Evolutionary conservation across 2,329 filamentous ascomycete species (phyloP).

Genomic region (Bipolaris bicolor): DNA sequence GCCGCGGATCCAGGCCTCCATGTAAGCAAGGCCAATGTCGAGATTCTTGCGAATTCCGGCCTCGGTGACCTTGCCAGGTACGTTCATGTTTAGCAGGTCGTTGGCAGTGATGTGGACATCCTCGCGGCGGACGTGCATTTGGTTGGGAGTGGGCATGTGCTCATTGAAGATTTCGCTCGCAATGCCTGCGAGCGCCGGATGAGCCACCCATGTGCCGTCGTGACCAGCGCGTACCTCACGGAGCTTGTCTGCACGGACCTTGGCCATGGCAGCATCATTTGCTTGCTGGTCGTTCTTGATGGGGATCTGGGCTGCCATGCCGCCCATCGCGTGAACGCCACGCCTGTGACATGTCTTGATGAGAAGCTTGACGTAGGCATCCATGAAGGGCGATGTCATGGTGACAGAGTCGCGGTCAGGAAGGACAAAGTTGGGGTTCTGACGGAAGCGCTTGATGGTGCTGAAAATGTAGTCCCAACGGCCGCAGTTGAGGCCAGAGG

Average conservation of each 20-base stretch:
- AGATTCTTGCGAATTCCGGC: slow-evolving; percentile 97
- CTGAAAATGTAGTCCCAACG: slow-evolving; percentile 99
- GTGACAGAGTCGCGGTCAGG: slow-evolving; percentile 90
- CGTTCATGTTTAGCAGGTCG: slow-evolving; percentile 97
- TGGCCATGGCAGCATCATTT: slow-evolving; percentile 94
- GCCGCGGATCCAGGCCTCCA: slow-evolving; percentile 97
- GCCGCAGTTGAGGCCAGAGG: slow-evolving; percentile 94
- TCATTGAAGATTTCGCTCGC: slow-evolving; percentile 95
- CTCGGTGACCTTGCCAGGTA: slow-evolving; percentile 89
- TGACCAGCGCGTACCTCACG: slow-evolving; percentile 94
- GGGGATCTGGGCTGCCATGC: slow-evolving; percentile 98
- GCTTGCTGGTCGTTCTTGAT: slow-evolving; percentile 93
- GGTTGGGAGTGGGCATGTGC: slow-evolving; percentile 98
- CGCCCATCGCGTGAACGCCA: slow-evolving; percentile 97
- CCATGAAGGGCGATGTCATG: slow-evolving; percentile 99
- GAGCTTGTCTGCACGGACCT: slow-evolving; percentile 91
- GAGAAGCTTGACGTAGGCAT: slow-evolving; percentile 93
- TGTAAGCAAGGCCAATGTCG: slow-evolving; percentile 94
- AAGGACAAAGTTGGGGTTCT: slow-evolving; percentile 90
- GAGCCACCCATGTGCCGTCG: slow-evolving; percentile 96
- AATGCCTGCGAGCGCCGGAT: slow-evolving; percentile 87
- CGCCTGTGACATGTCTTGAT: slow-evolving; percentile 98
- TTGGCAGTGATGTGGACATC: slow-evolving; percentile 86
- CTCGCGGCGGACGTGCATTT: slow-evolving; percentile 88
- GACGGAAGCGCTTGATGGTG: slow-evolving; percentile 98